Percentiles rank a stretch among this genome's conserved stretches.
Evolutionary conservation across 371 early-diverging fungal genomes (phyloP).

Genomic region (Rhizopus sp.): DNA sequence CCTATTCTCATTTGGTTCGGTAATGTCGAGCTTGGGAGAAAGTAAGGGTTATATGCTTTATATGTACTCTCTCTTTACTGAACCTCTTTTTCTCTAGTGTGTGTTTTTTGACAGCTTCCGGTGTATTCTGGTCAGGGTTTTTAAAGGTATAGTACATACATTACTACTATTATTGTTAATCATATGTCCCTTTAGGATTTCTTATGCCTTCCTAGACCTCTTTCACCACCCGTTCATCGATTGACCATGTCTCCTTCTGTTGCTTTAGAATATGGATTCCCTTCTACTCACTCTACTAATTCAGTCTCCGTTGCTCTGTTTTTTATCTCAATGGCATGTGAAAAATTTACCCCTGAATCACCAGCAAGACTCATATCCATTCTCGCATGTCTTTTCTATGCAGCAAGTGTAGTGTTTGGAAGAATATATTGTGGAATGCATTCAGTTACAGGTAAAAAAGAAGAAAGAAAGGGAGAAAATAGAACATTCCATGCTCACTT

Average conservation of each 20-base stretch:
- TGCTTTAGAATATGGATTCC: conserved; percentile 80
- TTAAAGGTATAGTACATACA: conserved; percentile 55
- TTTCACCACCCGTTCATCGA: conserved; percentile 72
- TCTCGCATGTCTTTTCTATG: conserved; percentile 55
- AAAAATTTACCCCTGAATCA: conserved; percentile 39
- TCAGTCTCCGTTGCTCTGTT: conserved; percentile 72
- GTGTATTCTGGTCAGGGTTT: conserved; percentile 71
- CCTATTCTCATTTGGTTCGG: conserved; percentile 78
- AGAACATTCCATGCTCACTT: neutral
- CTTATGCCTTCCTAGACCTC: conserved; percentile 74
- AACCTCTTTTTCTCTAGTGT: conserved; percentile 26
- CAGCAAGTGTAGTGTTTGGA: conserved; percentile 66
- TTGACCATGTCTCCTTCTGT: conserved; percentile 62
- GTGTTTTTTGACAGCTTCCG: conserved; percentile 55
- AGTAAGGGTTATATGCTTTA: conserved; percentile 30
- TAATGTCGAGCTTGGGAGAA: conserved; percentile 55
- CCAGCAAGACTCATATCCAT: conserved; percentile 43
- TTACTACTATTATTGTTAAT: neutral
- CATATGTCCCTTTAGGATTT: conserved; percentile 55
- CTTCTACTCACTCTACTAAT: conserved; percentile 80
- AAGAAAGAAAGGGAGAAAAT: neutral
- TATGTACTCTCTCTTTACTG: neutral
- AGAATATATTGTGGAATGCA: conserved; percentile 83
- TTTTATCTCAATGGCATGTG: conserved; percentile 53
- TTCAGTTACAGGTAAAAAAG: conserved; percentile 54